Percentiles rank a stretch among this genome's conserved stretches.
These are phyloP conservation scores for Xenosphaeropsis pyriputrescens DNA, from an alignment of 2,329 filamentous ascomycete species.

Conservation along the genomic window DNA sequence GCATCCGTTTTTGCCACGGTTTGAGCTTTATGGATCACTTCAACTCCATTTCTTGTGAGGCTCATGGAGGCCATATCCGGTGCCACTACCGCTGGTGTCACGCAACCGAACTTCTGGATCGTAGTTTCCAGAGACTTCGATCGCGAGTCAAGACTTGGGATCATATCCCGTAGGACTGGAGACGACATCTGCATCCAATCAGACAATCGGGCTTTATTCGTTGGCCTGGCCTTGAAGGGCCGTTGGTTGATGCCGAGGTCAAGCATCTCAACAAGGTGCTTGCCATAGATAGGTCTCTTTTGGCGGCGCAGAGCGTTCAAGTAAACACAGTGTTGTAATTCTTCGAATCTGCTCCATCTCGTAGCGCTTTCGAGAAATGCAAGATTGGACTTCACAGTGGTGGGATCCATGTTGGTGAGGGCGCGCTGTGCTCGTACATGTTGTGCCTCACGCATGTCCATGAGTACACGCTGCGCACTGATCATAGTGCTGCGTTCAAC, in stretches of 20 bases:
- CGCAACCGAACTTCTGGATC: slow-evolving; percentile 80
- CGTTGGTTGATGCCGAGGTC: slow-evolving; percentile 46
- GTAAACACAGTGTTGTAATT: slow-evolving; percentile 68
- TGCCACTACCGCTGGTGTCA: slow-evolving; percentile 79
- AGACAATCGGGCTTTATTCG: slow-evolving; percentile 45
- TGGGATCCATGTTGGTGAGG: slow-evolving; percentile 41
- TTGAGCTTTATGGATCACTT: slow-evolving; percentile 39
- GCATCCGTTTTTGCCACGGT: slow-evolving; percentile 55
- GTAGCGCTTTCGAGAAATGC: slow-evolving; percentile 58
- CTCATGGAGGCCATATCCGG: slow-evolving; percentile 58
- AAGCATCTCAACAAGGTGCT: slow-evolving; percentile 60
- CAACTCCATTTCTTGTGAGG: slow-evolving; percentile 43
- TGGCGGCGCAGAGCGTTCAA: slow-evolving; percentile 71
- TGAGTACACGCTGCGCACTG: slow-evolving; percentile 54
- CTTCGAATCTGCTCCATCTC: slow-evolving; percentile 57
- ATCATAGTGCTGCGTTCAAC: slow-evolving; percentile 46
- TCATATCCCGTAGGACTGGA: slow-evolving; percentile 44
- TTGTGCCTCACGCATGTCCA: slow-evolving; percentile 60
- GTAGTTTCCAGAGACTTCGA: slow-evolving; percentile 57
- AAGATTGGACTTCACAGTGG: slow-evolving; percentile 54
- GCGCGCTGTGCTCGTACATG: slow-evolving; percentile 42
- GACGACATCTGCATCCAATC: slow-evolving; percentile 66
- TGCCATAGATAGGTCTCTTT: slow-evolving; percentile 68
- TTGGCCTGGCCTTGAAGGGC: slow-evolving; percentile 44
- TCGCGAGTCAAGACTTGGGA: slow-evolving; percentile 62